Evolutionary conservation across 148 eudicot species (phyloP), one percentile per base, ranked within the genome.

Genomic region (Camellia granthamiana): DNA sequence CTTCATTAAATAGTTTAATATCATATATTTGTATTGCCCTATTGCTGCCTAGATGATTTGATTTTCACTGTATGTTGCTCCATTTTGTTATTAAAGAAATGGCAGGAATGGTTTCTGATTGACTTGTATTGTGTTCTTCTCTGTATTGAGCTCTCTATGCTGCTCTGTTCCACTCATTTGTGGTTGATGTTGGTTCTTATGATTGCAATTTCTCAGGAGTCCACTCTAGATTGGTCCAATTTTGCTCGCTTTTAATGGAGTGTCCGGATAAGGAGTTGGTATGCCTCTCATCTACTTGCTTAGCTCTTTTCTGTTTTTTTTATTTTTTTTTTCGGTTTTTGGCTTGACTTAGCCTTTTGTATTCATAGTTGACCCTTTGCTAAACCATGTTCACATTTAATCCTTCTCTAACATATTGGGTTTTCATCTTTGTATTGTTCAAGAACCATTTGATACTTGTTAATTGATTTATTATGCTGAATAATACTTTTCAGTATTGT

Each of bases 251-350:
- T n/a, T 55, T 55, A 69, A 54, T 76, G 78, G n/a, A n/a, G 55
- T 19, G 11, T 41, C 12, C 13, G 0, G 7, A 56, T 43, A 42
- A 5, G 56, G 49, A 56, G 12, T 13, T 59, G 74, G 66, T 69
- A 69, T 44, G 65, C 11, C 52, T 69, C 73, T 78, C 70, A 47
- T 47, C 63, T 51, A 30, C 62, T 65, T 63, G 79, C 58, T 6
- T 49, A 16, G 23, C 21, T 52, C 72, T 67, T 64, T 23, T 5
- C 71, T 47, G 7, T 18, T 15, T 6, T 14, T 59, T 38, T n/a
- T n/a, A n/a, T n/a, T 52, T 12, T 41, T 42, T 21, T 44, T 30
- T 44, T 13, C 46, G 5, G 46, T 21, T 9, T 13, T 11, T 21
- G 1, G 5, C 16, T 66, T 10, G 3, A 6, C 16, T 74, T 7